Base-by-base conservation (phyloP, 1,139 yeast species). In the Taphrina betulina region DNA sequence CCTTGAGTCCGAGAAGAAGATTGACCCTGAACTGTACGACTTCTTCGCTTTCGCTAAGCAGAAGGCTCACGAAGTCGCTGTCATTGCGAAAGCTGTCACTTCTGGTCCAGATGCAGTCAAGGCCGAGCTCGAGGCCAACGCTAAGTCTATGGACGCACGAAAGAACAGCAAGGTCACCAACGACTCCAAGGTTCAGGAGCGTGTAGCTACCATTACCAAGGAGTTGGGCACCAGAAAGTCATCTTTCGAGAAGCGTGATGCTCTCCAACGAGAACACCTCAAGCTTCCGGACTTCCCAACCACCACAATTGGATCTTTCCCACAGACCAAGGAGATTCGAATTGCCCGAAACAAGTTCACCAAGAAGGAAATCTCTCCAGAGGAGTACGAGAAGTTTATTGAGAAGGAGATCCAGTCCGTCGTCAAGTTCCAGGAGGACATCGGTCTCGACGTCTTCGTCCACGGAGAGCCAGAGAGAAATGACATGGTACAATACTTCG, bases 391-490 rank as follows among this genome's bases (percentile, higher is more conserved):
- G 76, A 77, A 82, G 71, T 92, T 92, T 82, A 92, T 92, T 75
- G 87, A 92, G 79, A 80, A 89, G 78, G 97, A 92, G 80, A 92
- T 92, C 69, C 94, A 86, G 73, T 82, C 79, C 63, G 97, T 90
- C 70, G 88, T 92, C 76, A 85, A 87, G 79, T 92, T 92, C 94
- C 98, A 92, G 81, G 98, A 92, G 78, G 96, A 92, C 74, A 81
- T 90, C 71, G 98, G 95, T 67, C 83, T 92, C 71, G 98, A 92
- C 73, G 98, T 92, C 67, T 80, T 90, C 68, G 98, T 92, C 65
- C 98, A 92, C 77, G 98, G 98, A 80, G 98, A 92, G 80, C 98
- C 98, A 76, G 98, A 94, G 82, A 87, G 98, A 84, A 92, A 92
- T 79, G 98, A 92, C 80, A 92, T 92, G 98, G 98, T 92, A 71